phyloP scores from a whole-genome alignment of 1,139 yeast genomes.

The Debaryomycetaceae sp. region DNA sequence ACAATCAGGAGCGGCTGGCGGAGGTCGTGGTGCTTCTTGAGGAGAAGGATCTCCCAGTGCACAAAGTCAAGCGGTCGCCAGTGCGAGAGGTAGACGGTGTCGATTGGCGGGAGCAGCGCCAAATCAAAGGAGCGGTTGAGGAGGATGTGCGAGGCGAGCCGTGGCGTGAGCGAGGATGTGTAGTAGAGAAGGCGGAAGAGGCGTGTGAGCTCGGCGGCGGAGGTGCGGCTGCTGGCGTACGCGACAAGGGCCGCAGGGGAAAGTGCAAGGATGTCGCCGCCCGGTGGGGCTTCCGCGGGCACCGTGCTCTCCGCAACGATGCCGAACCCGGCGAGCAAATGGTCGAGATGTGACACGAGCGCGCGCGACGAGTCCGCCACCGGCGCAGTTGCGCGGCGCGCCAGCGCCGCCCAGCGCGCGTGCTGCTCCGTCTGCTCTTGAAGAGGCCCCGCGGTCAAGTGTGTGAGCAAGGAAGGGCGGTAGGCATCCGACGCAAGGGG shows the following conservation, averaged over 20 bases:
- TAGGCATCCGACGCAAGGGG: too few relatives aligned
- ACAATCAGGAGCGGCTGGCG: constrained; percentile 29
- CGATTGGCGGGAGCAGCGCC: neutral
- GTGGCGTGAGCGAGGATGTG: constrained; percentile 23
- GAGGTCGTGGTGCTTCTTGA: constrained; percentile 34
- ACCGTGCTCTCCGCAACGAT: constrained; percentile 7
- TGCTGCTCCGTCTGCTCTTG: constrained; percentile 2
- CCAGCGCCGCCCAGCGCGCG: too few relatives aligned
- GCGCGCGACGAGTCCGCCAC: too few relatives aligned
- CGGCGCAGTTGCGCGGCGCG: too few relatives aligned
- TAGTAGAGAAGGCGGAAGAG: constrained; percentile 22
- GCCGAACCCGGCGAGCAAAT: constrained; percentile 10
- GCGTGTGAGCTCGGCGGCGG: constrained; percentile 25
- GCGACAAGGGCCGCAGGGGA: constrained; percentile 16
- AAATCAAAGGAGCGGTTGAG: constrained; percentile 17
- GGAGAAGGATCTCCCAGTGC: constrained; percentile 27
- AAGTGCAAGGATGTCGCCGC: constrained; percentile 15
- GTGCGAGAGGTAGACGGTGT: constrained; percentile 1
- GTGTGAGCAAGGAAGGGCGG: constrained; percentile 35
- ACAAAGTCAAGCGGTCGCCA: constrained; percentile 13
- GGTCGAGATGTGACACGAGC: constrained; percentile 9
- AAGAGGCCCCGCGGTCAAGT: constrained; percentile 16
- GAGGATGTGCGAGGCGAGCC: constrained; percentile 24
- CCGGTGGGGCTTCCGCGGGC: constrained; percentile 15
- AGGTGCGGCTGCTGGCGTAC: constrained; percentile 19